Conservation (phyloP, 2,329 filamentous ascomycete genomes). For the Aureobasidium lini region DNA sequence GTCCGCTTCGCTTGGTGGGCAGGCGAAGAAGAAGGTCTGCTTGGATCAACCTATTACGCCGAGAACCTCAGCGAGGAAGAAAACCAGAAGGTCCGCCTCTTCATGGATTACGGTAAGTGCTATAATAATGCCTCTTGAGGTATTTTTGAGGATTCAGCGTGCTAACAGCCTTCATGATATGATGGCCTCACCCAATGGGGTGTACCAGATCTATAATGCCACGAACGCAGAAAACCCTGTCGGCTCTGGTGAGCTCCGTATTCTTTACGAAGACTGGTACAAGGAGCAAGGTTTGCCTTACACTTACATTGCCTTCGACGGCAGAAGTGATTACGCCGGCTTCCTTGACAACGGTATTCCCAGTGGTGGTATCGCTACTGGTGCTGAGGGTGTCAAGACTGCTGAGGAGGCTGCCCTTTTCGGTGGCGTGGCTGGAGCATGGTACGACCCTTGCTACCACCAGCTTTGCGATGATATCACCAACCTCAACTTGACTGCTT, state of each 20-base stretch:
- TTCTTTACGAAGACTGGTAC: constrained; percentile 61
- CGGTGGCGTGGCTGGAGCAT: constrained; percentile 59
- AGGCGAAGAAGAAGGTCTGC: constrained; percentile 55
- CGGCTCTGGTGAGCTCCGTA: constrained; percentile 61
- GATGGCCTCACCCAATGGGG: constrained; percentile 58
- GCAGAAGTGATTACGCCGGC: constrained; percentile 70
- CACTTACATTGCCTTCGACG: constrained; percentile 67
- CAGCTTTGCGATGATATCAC: constrained; percentile 43
- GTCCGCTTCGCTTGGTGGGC: constrained; percentile 62
- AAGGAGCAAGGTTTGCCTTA: constrained; percentile 54
- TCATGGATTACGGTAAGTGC: constrained; percentile 56
- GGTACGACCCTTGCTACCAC: constrained; percentile 53
- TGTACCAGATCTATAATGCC: constrained; percentile 48
- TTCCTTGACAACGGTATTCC: constrained; percentile 62
- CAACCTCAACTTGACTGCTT: constrained; percentile 48
- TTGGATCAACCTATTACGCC: constrained; percentile 54
- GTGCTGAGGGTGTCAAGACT: constrained; percentile 70
- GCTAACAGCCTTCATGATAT: constrained; percentile 32
- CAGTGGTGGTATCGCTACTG: constrained; percentile 67
- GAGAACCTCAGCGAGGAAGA: constrained; percentile 41
- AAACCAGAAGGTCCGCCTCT: constrained; percentile 54
- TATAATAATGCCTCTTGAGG: too few species aligned
- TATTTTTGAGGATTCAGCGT: too few species aligned
- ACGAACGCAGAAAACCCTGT: not conserved
- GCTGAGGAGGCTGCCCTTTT: constrained; percentile 57